Percentiles rank a stretch among this genome's conserved stretches.
Evolutionary conservation across 2,329 filamentous ascomycete species (phyloP).

Genomic region (Macrophomina phaseolina): DNA sequence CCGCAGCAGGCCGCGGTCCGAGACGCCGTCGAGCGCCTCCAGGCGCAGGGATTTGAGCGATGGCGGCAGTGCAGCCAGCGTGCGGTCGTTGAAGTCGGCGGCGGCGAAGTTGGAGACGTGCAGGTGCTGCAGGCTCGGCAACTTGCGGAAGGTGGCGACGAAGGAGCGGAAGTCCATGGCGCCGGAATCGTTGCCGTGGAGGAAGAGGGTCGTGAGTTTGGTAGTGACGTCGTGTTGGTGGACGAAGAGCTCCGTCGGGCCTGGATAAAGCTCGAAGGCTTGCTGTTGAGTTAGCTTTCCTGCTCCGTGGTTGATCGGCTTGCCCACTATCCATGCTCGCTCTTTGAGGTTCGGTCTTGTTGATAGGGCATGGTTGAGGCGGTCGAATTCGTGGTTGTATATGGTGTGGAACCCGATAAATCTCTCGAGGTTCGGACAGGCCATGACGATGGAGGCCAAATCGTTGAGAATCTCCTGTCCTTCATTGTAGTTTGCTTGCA

Average conservation of each 20-base stretch:
- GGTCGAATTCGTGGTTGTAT: slow-evolving; percentile 60
- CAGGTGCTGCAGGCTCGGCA: slow-evolving; percentile 60
- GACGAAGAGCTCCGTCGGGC: slow-evolving; percentile 58
- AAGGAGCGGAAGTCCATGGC: slow-evolving; percentile 61
- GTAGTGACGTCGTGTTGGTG: slow-evolving; percentile 59
- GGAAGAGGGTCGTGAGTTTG: slow-evolving; percentile 58
- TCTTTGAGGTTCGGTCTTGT: slow-evolving; percentile 60
- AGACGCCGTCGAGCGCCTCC: slow-evolving; percentile 61
- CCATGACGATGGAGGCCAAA: slow-evolving; percentile 63
- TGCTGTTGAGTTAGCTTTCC: slow-evolving; percentile 32
- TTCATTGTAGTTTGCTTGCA: slow-evolving; percentile 45
- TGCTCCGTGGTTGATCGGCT: slow-evolving; percentile 10
- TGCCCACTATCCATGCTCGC: slow-evolving; percentile 59
- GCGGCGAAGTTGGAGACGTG: slow-evolving; percentile 60
- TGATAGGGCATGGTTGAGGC: slow-evolving; percentile 61
- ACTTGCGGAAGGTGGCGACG: slow-evolving; percentile 57
- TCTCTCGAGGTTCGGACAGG: slow-evolving; percentile 62
- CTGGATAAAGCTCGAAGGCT: slow-evolving; percentile 47
- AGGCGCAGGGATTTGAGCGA: slow-evolving; percentile 59
- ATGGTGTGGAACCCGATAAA: slow-evolving; percentile 60
- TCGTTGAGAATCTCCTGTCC: slow-evolving; percentile 58
- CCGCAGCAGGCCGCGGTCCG: slow-evolving; percentile 60
- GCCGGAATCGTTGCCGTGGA: slow-evolving; percentile 49
- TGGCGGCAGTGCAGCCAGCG: slow-evolving; percentile 59
- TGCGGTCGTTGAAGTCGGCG: slow-evolving; percentile 61